Evolutionary conservation across 768 basidiomycete species (phyloP), one percentile per base, ranked within the genome.

Genomic region (Boletus edulis): DNA sequence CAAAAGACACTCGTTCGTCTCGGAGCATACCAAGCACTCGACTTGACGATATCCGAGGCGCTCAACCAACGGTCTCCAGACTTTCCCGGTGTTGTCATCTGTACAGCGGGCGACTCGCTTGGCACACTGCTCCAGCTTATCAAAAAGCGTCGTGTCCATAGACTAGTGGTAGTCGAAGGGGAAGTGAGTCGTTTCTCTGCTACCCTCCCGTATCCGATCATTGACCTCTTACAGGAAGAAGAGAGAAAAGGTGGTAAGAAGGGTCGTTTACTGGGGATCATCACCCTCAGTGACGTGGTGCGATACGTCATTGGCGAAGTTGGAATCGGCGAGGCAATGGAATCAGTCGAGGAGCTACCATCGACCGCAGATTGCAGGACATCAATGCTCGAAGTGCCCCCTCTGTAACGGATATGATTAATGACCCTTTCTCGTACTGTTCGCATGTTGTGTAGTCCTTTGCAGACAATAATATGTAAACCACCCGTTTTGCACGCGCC

Each of bases 81-180:
- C 72, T 99, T 99, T 69, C 91, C 94, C 9, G 97, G 97, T 14
- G 95, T 98, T 8, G 92, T 98, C 51, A 90, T 96, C 18, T 98
- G 97, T 68, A 93, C 91, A 1, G 91, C 93, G 1, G 81, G 86
- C 3, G 96, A 98, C 67, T 95, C 95, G 0, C 78, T 99, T 27
- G 90, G 89, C 4, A 94, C 92, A 2, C 81, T 98, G 8, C 80
- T 99, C 46, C 85, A 91, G 62, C 82, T 97, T 20, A 91, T 98
- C 67, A 93, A 92, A 73, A 91, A 94, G 70, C 85, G 94, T 29
- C 79, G 97, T 32, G 92, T 97, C 14, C 97, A 99, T 69, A 85
- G 97, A 46, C 75, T 99, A 17, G 94, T 98, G 2, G 94, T 98
- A 3, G 94, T 98, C 15, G 93, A 95, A 75, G 91, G 91, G 60